Conservation (phyloP, 129 eudicot species). For the Centella asiatica region DNA sequence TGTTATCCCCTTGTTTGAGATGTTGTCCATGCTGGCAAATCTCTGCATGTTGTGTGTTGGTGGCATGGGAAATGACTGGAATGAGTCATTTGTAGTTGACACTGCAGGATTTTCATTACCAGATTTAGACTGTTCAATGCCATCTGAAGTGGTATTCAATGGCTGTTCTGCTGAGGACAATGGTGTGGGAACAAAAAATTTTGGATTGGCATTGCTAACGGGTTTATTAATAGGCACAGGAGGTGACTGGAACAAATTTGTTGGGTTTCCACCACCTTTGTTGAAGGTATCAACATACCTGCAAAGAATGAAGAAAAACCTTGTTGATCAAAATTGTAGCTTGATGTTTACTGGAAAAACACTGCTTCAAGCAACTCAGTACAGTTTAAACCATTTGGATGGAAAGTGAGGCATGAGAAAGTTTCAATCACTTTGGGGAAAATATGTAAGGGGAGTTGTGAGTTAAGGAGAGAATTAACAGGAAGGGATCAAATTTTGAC, state of each 20-base stretch:
- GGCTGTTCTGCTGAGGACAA: slow-evolving; percentile 36
- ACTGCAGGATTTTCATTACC: slow-evolving; percentile 31
- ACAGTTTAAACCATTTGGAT: too few relatives aligned
- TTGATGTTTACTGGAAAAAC: not conserved
- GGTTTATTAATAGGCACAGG: slow-evolving; percentile 48
- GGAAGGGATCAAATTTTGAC: too few relatives aligned
- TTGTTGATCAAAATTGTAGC: not conserved
- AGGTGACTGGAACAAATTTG: slow-evolving; percentile 74
- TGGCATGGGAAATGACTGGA: slow-evolving; percentile 42
- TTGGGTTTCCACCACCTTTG: slow-evolving; percentile 69
- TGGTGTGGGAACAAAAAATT: slow-evolving; percentile 70
- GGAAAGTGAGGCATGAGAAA: too few relatives aligned
- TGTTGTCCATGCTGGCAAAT: slow-evolving; percentile 64
- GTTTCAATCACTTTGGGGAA: too few relatives aligned
- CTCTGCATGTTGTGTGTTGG: slow-evolving; percentile 50
- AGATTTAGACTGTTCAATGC: slow-evolving; percentile 20
- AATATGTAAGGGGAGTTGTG: too few relatives aligned
- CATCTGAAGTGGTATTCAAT: slow-evolving; percentile 12
- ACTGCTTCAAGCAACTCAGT: not conserved
- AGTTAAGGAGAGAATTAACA: too few relatives aligned
- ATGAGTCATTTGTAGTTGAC: slow-evolving; percentile 19
- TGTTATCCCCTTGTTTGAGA: slow-evolving; percentile 36
- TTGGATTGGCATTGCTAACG: slow-evolving; percentile 35
- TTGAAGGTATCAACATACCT: slow-evolving; percentile 97
- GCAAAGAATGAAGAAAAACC: slow-evolving; percentile 13